Base-by-base conservation (phyloP, 345 rosid species). In the Crucihimalaya himalaica region DNA sequence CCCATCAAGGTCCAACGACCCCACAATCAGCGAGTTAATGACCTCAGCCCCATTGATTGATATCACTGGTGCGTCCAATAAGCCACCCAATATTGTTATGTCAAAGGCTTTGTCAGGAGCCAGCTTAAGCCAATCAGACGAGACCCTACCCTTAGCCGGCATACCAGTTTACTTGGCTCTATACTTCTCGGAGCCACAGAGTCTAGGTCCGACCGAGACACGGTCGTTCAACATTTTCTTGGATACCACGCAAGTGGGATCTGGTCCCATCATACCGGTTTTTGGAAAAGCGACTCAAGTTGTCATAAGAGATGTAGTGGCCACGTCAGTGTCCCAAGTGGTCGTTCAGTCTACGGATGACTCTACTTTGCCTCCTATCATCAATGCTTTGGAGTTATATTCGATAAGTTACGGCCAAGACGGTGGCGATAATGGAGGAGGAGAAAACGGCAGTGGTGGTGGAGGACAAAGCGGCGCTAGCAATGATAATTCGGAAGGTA, bases 111-210 rank as follows among this genome's bases (percentile, higher is more conserved):
- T 57, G 55, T 29, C 56, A 35, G 21, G 10, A 57, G 13, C 15
- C 12, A 7, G 0, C 46, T 19, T 70, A 57, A 9, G 1, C 19
- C n/a, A 56, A 29, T n/a, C 42, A 4, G 19, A 39, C 50, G 10
- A 39, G 19, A 7, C 18, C n/a, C 14, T 67, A 31, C 71, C 71
- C 2, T 2, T 8, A 14, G 20, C 54, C 2, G 64, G 73, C 13
- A 8, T 8, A 12, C 54, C 45, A 1, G 20, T 57, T 19, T 57
- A 70, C 74, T 58, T 70, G 34, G 74, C 57, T 10, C 54, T 70
- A 8, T 57, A 70, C 46, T 70, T 70, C 57, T 70, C 66, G 11
- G 74, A 70, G 66, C 64, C 57, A 4, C 16, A 45, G 25, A 58
- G n/a, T 29, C 45, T 45, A 42, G 25, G 3, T 20, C 64, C 2